Conservation (phyloP, 345 rosid species). For the Physaria fendleri region DNA sequence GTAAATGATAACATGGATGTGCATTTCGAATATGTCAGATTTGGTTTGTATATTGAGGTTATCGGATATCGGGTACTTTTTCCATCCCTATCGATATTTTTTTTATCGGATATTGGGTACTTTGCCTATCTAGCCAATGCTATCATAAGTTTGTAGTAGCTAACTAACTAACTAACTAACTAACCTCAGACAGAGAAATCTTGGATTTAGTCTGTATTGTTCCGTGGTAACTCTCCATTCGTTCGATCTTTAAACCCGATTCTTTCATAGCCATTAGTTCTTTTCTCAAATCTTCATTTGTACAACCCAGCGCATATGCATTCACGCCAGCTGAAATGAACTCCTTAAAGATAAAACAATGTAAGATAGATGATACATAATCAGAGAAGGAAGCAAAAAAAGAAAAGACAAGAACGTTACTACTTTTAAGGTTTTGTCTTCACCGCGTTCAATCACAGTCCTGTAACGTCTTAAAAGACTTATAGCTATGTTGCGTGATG, state of each 20-base stretch:
- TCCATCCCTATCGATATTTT: too few species aligned
- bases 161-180: not conserved
- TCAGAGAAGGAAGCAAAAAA: not conserved
- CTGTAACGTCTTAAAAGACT: constrained; percentile 79
- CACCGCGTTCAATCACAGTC: constrained; percentile 80
- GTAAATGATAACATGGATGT: too few species aligned
- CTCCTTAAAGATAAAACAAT: constrained; percentile 41
- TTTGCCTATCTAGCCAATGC: too few species aligned
- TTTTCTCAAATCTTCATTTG: constrained; percentile 62
- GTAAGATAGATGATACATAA: constrained; percentile 6
- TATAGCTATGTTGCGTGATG: constrained; percentile 81
- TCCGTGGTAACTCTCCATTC: constrained; percentile 51
- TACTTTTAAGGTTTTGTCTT: constrained; percentile 91
- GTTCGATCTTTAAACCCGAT: constrained; percentile 57
- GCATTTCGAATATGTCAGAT: too few species aligned
- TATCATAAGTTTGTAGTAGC: not conserved
- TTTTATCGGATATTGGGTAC: too few species aligned
- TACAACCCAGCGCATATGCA: constrained; percentile 85
- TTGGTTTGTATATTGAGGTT: too few species aligned
- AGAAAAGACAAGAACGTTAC: constrained; percentile 24
- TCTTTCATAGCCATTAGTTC: constrained; percentile 69
- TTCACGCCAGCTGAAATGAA: constrained; percentile 84
- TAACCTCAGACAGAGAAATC: constrained; percentile 60
- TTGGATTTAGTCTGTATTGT: constrained; percentile 60
- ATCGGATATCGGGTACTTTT: too few species aligned